Evolutionary conservation across 1,139 yeast genomes (phyloP).

Genomic region (Sugiyamaella xylanicola): DNA sequence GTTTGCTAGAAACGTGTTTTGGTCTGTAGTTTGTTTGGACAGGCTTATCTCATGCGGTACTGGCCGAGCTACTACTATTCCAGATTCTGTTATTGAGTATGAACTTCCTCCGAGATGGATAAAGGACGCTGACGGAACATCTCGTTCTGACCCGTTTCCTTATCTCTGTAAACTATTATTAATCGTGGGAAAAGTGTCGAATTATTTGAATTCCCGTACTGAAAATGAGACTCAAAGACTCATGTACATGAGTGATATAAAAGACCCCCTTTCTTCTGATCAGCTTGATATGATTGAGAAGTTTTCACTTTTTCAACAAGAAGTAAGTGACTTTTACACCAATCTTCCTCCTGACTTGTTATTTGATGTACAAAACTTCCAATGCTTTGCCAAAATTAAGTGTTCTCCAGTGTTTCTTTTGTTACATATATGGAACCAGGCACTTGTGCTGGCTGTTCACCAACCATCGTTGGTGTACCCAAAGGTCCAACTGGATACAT

Average conservation of each 20-base stretch:
- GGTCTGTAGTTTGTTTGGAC: conserved; percentile 38
- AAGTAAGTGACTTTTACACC: conserved; percentile 35
- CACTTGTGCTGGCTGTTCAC: conserved; percentile 37
- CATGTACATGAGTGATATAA: background rate
- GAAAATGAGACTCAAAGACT: conserved; percentile 1
- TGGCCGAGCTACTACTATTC: conserved; percentile 33
- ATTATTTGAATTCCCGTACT: conserved; percentile 24
- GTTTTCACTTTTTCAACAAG: conserved; percentile 31
- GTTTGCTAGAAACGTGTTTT: conserved; percentile 31
- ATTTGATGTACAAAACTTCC: conserved; percentile 38
- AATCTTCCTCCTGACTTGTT: conserved; percentile 34
- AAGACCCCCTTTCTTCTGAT: conserved; percentile 25
- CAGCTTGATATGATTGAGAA: conserved; percentile 27
- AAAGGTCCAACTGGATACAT: conserved; percentile 30
- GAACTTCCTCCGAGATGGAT: conserved; percentile 24
- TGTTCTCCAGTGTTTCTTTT: conserved; percentile 35
- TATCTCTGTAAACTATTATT: conserved; percentile 34
- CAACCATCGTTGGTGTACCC: conserved; percentile 37
- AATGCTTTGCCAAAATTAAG: conserved; percentile 32
- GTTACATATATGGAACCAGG: conserved; percentile 38
- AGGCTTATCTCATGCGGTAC: conserved; percentile 38
- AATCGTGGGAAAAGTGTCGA: conserved; percentile 35
- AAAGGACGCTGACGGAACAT: conserved; percentile 15
- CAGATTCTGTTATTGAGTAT: conserved; percentile 31
- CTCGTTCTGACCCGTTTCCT: conserved; percentile 36